A percentile compares a stretch with the other conserved stretches of the same genome.
phyloP scores from a whole-genome alignment of 495 filamentous ascomycete genomes.

The Trichoderma gamsii region DNA sequence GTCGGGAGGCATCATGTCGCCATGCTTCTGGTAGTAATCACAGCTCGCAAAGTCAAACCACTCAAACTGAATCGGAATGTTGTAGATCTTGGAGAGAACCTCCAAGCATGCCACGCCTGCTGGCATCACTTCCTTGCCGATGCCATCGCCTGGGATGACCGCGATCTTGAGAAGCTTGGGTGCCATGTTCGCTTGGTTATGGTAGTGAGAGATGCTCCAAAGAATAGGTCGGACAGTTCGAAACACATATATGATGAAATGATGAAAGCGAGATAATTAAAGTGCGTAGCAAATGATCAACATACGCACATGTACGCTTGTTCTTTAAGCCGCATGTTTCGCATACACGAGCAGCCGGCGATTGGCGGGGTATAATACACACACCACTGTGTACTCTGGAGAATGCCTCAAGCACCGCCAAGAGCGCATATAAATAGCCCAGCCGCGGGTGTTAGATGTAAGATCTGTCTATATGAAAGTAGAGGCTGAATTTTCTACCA shows the following conservation, averaged over 20 bases:
- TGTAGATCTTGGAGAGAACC: constrained; percentile 22
- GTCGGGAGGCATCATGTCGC: constrained; percentile 27
- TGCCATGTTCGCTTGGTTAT: constrained; percentile 19
- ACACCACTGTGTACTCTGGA: background rate
- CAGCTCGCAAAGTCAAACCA: constrained; percentile 30
- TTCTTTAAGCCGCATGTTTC: background rate
- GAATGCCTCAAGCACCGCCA: too few relatives aligned
- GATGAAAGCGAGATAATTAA: background rate
- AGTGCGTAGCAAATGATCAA: background rate
- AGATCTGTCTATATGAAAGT: too few relatives aligned
- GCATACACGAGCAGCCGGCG: background rate
- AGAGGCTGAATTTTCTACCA: background rate
- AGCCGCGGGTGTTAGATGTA: too few relatives aligned
- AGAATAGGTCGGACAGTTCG: background rate
- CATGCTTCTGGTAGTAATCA: constrained; percentile 28
- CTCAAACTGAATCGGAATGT: constrained; percentile 24
- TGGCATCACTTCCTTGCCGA: constrained; percentile 30
- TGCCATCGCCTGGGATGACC: constrained; percentile 32
- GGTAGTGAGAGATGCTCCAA: background rate
- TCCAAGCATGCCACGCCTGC: constrained; percentile 27
- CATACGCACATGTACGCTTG: constrained; percentile 4
- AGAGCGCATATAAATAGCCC: too few relatives aligned
- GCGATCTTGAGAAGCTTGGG: constrained; percentile 24
- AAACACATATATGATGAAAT: background rate
- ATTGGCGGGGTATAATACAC: background rate